Evolutionary conservation across 164 flowering plant species (phyloP), one percentile per base, ranked within the genome.

Genomic region (Chimonanthus praecox): DNA sequence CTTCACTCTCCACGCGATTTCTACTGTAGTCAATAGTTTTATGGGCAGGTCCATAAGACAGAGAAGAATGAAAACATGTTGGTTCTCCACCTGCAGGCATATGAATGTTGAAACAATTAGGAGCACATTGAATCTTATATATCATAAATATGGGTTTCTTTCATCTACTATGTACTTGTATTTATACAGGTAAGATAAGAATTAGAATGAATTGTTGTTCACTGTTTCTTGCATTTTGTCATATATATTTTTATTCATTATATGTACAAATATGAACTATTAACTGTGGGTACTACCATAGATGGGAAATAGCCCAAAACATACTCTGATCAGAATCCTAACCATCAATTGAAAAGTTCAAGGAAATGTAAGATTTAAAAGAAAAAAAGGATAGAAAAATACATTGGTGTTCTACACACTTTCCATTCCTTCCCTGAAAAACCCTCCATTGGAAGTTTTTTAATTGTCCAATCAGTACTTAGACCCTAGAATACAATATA

Each of bases 21-120:
- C 74, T 80, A 61, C 63, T 50, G 70, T 68, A 69, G 13, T 77
- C 78, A 71, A 67, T 58, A 7, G 58, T 48, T 51, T 73, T 70
- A 70, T 63, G 62, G 64, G 62, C 71, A 72, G 79, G 68, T 48
- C 60, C 16, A 48, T 49, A 9, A 45, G 63, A 60, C 63, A 68
- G 50, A 43, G 71, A 51, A 54, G 77, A 66, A 51, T 58, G 46
- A 44, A 63, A 70, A 71, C 21, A 71, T 62, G 68, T 58, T 51
- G 72, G 20, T 62, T 68, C 76, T 63, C 68, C 51, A 75, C 73
- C 83, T 80, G 80, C 78, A 73, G 61, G 71, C 43, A 64, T 68
- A 6, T 5, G 66, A 9, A 63, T 33, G 33, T 33, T 33, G 33
- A 7, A 63, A 47, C 70, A 63, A 33, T 16, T 7, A 33, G 11